phyloP scores from a whole-genome alignment of 208 protist genomes.

The Trypanosoma scelopori region DNA sequence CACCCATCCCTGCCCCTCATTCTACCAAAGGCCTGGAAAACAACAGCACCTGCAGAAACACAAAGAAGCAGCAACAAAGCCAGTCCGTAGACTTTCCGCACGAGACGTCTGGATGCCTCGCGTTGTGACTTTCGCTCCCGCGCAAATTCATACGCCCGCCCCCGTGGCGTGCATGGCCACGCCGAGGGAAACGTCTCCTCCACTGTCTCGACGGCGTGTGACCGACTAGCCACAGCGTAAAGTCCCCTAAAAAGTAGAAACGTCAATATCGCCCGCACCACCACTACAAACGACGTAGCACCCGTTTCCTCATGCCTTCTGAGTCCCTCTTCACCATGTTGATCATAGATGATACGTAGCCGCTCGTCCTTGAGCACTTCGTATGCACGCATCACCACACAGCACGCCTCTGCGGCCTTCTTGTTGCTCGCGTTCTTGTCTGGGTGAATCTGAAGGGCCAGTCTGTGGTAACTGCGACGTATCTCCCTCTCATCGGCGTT shows the following conservation, averaged over 20 bases:
- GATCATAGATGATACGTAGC: slow-evolving; percentile 92
- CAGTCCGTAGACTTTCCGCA: not conserved
- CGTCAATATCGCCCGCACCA: not conserved
- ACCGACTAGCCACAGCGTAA: slow-evolving; percentile 1
- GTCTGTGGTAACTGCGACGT: slow-evolving; percentile 39
- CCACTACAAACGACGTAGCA: not conserved
- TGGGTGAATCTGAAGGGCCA: slow-evolving; percentile 57
- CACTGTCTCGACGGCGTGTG: slow-evolving; percentile 5
- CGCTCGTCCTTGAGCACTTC: slow-evolving; percentile 89
- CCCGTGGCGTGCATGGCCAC: not conserved
- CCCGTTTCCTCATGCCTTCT: slow-evolving; percentile 5
- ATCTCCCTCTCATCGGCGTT: slow-evolving; percentile 30
- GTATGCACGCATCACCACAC: slow-evolving; percentile 88
- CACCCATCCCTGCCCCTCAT: not conserved
- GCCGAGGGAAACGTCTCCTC: slow-evolving; percentile 4
- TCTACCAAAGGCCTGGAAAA: not conserved
- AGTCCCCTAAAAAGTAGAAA: slow-evolving; percentile 1
- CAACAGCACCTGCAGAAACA: not conserved
- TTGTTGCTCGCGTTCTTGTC: slow-evolving; percentile 48
- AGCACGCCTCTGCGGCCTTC: slow-evolving; percentile 49
- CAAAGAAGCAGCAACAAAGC: slow-evolving; percentile 11
- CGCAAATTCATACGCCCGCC: slow-evolving; percentile 11
- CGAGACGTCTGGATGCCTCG: slow-evolving; percentile 1
- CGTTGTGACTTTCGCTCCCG: not conserved
- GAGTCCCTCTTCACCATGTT: slow-evolving; percentile 17